phyloP scores from a whole-genome alignment of 768 basidiomycete genomes.

The Boletus subcaerulescens region DNA sequence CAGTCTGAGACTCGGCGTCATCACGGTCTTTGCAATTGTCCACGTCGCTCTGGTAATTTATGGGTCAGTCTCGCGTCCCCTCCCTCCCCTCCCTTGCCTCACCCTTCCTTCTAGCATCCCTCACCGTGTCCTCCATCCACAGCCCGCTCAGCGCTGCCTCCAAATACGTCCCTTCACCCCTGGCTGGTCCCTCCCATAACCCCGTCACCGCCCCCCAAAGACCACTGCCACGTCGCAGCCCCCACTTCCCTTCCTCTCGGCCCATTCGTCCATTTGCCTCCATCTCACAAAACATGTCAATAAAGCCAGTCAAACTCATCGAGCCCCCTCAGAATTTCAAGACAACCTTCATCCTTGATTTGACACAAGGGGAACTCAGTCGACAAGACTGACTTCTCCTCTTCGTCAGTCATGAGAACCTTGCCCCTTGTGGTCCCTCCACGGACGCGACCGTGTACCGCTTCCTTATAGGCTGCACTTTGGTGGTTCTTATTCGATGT shows the following conservation, averaged over 20 bases:
- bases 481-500: constrained; percentile 20
- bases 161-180: constrained; percentile 60
- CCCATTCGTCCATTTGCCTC: constrained; percentile 77
- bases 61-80: constrained; percentile 35
- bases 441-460: not conserved
- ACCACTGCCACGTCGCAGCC: constrained; percentile 40
- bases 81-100: not conserved
- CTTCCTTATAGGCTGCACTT: not conserved
- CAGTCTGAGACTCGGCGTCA: constrained; percentile 29
- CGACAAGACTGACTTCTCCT: constrained; percentile 49
- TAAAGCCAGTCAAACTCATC: constrained; percentile 69
- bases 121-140: constrained; percentile 40
- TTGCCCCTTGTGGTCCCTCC: not conserved
- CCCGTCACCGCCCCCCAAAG: constrained; percentile 31
- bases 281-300: constrained; percentile 38
- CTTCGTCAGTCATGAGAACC: not conserved
- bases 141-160: constrained; percentile 23
- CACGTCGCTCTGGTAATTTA: constrained; percentile 11
- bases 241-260: constrained; percentile 68
- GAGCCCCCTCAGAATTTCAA: constrained; percentile 73
- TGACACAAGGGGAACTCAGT: constrained; percentile 82
- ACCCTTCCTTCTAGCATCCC: constrained; percentile 31
- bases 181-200: constrained; percentile 44
- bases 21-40: constrained; percentile 23
- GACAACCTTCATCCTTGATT: constrained; percentile 68